A percentile compares a stretch with the other conserved stretches of the same genome.
phyloP scores from a whole-genome alignment of 306 rosid species.

The Mucuna pruriens region DNA sequence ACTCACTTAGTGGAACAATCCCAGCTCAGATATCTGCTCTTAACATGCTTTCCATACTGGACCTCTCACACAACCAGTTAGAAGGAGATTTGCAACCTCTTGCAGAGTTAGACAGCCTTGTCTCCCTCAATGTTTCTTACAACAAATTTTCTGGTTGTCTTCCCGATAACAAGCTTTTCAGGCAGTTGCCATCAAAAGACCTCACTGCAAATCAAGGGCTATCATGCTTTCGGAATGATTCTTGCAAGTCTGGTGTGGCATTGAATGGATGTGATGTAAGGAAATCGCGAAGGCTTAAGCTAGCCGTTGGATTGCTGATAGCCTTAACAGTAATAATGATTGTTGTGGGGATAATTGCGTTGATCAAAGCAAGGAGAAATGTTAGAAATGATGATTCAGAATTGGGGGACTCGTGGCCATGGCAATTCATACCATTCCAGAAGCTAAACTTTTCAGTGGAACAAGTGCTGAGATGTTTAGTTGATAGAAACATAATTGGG shows the following conservation, averaged over 20 bases:
- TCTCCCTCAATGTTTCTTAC: slow-evolving; percentile 82
- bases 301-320: slow-evolving; percentile 75
- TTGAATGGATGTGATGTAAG: slow-evolving; percentile 43
- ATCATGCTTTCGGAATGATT: slow-evolving; percentile 66
- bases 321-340: slow-evolving; percentile 72
- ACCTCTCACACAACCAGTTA: slow-evolving; percentile 83
- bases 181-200: slow-evolving; percentile 70
- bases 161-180: slow-evolving; percentile 85
- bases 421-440: slow-evolving; percentile 96
- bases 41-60: slow-evolving; percentile 77
- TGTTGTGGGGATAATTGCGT: slow-evolving; percentile 75
- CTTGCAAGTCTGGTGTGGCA: slow-evolving; percentile 39
- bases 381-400: slow-evolving; percentile 75
- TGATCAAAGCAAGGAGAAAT: slow-evolving; percentile 66
- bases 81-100: slow-evolving; percentile 78
- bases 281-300: slow-evolving; percentile 66
- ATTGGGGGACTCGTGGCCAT: slow-evolving; percentile 81
- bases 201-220: slow-evolving; percentile 77
- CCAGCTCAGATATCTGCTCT: slow-evolving; percentile 76
- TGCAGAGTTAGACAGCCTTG: slow-evolving; percentile 75
- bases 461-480: slow-evolving; percentile 68
- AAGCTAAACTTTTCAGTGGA: slow-evolving; percentile 86
- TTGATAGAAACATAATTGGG: slow-evolving; percentile 83
- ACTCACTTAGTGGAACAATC: slow-evolving; percentile 64
- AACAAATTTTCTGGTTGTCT: slow-evolving; percentile 78